These are phyloP conservation scores for Linanthus parryae DNA, from an alignment of 148 eudicot genomes.

Conservation along the genomic window DNA sequence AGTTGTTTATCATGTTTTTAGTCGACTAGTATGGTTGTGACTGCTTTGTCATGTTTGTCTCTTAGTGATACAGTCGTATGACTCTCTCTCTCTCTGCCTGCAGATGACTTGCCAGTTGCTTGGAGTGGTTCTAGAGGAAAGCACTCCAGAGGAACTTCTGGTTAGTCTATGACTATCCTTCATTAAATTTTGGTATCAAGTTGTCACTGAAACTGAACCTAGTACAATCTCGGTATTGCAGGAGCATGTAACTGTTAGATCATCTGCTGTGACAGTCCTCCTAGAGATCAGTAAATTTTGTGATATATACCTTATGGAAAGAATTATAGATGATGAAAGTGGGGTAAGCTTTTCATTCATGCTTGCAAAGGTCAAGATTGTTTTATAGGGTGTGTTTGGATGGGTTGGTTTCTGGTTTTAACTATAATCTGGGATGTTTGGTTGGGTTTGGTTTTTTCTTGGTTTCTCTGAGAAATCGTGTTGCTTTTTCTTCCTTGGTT, in stretches of 20 bases:
- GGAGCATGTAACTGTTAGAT: conserved; percentile 6
- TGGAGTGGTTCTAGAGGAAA: conserved; percentile 5
- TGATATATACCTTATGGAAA: conserved; percentile 3
- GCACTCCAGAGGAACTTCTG: conserved; percentile 2
- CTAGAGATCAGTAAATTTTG: conserved; percentile 5
- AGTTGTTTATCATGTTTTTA: background rate
- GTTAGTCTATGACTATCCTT: background rate
- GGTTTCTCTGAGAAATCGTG: too few species aligned
- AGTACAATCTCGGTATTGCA: background rate
- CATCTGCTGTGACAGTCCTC: background rate
- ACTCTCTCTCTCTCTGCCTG: background rate
- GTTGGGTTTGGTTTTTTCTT: too few species aligned
- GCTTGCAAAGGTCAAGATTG: background rate
- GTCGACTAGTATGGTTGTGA: background rate
- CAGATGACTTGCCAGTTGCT: conserved; percentile 8
- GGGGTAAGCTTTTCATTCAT: background rate
- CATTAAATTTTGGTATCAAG: background rate
- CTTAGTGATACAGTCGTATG: too few species aligned
- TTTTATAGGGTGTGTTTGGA: background rate
- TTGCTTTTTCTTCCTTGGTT: too few species aligned
- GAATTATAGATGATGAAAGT: conserved; percentile 4
- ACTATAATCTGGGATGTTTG: too few species aligned
- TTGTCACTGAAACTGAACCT: background rate
- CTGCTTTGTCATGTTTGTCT: background rate
- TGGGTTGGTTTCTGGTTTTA: too few species aligned